Conservation (phyloP, 2,329 filamentous ascomycete genomes). For the Pseudocercospora crystallina region DNA sequence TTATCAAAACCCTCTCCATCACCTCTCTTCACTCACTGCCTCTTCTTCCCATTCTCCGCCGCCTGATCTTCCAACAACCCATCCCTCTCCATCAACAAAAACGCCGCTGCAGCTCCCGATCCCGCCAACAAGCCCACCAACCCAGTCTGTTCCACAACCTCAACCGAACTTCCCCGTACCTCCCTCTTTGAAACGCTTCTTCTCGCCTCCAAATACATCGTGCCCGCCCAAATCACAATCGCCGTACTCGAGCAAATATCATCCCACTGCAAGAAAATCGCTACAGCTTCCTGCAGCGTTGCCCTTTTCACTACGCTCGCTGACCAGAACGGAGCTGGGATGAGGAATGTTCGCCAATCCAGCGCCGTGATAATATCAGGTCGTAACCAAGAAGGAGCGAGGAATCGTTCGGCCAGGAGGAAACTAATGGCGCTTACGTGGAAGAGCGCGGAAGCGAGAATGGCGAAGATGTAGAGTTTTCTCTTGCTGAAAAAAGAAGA, state of each 20-base stretch:
- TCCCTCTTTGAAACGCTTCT: conserved; percentile 1
- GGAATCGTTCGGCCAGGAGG: conserved; percentile 12
- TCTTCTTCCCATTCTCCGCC: too few species aligned
- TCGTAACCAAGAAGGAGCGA: conserved; percentile 19
- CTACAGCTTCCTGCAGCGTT: conserved; percentile 19
- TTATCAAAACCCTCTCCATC: too few species aligned
- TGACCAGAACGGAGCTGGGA: conserved; percentile 22
- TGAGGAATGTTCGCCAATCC: conserved; percentile 11
- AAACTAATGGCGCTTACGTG: conserved; percentile 20
- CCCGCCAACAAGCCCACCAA: conserved; percentile 20
- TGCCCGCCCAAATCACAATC: conserved; percentile 22
- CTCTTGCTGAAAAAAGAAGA: background rate
- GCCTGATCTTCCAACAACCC: too few species aligned
- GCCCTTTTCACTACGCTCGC: conserved; percentile 8
- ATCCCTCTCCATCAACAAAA: conserved; percentile 25
- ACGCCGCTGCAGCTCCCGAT: conserved; percentile 24
- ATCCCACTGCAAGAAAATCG: conserved; percentile 28
- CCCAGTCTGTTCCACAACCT: conserved; percentile 13
- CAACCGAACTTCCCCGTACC: background rate
- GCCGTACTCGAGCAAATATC: conserved; percentile 20
- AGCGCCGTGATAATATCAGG: conserved; percentile 15
- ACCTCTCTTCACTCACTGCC: too few species aligned
- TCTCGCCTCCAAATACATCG: conserved; percentile 17
- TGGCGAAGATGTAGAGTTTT: conserved; percentile 24
- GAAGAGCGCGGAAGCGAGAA: conserved; percentile 23